phyloP scores from a whole-genome alignment of 2,329 filamentous ascomycete genomes.

The Cladophialophora bantiana region DNA sequence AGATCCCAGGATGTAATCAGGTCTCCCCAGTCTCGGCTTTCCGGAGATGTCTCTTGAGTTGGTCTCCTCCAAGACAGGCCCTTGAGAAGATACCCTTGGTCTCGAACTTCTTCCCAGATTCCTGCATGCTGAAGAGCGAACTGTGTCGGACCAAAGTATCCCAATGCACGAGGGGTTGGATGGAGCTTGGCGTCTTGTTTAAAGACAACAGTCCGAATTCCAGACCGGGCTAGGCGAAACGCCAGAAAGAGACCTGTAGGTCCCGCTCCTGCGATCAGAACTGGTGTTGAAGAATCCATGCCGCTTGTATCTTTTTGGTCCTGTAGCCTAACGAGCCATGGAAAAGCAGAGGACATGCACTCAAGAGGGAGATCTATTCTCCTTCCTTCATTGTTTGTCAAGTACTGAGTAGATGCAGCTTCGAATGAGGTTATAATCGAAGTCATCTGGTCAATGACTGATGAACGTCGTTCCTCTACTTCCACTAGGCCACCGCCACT shows the following conservation, averaged over 20 bases:
- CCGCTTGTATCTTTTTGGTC: neutral
- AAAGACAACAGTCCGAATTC: constrained; percentile 38
- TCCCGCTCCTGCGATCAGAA: constrained; percentile 37
- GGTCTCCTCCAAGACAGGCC: neutral
- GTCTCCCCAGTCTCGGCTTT: neutral
- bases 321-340: neutral
- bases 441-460: neutral
- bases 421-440: neutral
- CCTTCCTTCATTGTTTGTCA: neutral
- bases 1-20: neutral
- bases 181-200: constrained; percentile 32
- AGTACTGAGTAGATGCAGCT: neutral
- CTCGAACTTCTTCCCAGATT: constrained; percentile 6
- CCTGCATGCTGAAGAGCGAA: constrained; percentile 1
- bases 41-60: neutral
- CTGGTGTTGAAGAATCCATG: neutral
- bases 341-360: neutral
- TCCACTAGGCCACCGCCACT: neutral
- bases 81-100: neutral
- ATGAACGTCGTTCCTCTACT: neutral
- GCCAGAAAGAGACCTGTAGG: constrained; percentile 36
- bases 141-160: constrained; percentile 11
- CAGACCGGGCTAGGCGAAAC: constrained; percentile 31
- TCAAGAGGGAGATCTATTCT: neutral
- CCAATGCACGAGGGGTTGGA: constrained; percentile 3